Evolutionary conservation across 768 basidiomycete genomes (phyloP).

Genomic region (Megacollybia marginata): DNA sequence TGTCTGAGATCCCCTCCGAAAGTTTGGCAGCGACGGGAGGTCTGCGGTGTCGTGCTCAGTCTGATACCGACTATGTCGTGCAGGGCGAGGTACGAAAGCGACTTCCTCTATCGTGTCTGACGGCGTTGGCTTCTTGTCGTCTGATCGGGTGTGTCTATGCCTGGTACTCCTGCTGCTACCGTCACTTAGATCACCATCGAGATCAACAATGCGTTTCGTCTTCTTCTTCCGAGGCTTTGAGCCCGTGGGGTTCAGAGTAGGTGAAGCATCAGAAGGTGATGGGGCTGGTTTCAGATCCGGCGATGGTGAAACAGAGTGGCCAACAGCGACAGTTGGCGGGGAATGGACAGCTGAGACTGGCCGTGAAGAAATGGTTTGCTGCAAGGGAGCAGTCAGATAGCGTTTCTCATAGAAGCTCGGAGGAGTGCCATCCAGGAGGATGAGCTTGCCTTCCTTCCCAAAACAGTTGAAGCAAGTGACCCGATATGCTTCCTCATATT

Average conservation of each 20-base stretch:
- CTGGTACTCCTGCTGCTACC: slow-evolving; percentile 15
- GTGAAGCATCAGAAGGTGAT: slow-evolving; percentile 36
- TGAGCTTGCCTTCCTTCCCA: slow-evolving; percentile 71
- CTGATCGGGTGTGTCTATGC: slow-evolving; percentile 27
- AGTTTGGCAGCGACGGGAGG: slow-evolving; percentile 8
- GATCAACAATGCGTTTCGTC: slow-evolving; percentile 71
- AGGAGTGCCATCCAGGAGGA: slow-evolving; percentile 66
- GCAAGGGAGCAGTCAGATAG: slow-evolving; percentile 41
- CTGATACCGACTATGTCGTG: slow-evolving; percentile 43
- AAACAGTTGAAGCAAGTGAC: slow-evolving; percentile 79
- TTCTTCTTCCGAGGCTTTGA: slow-evolving; percentile 50
- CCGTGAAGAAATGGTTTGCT: slow-evolving; percentile 45
- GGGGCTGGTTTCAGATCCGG: slow-evolving; percentile 23
- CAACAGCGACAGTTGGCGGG: slow-evolving; percentile 56
- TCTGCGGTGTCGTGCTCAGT: slow-evolving; percentile 32
- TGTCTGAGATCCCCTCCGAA: slow-evolving; percentile 20
- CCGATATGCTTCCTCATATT: slow-evolving; percentile 68
- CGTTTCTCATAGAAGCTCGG: slow-evolving; percentile 70
- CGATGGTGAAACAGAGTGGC: slow-evolving; percentile 18
- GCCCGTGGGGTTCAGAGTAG: slow-evolving; percentile 30
- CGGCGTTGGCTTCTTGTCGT: slow-evolving; percentile 11
- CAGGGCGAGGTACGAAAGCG: slow-evolving; percentile 9
- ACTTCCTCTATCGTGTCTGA: not conserved
- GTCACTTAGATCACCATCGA: slow-evolving; percentile 46
- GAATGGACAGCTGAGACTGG: slow-evolving; percentile 44